Base-by-base conservation (phyloP, 345 rosid genomes). In the Syzygium grande region DNA sequence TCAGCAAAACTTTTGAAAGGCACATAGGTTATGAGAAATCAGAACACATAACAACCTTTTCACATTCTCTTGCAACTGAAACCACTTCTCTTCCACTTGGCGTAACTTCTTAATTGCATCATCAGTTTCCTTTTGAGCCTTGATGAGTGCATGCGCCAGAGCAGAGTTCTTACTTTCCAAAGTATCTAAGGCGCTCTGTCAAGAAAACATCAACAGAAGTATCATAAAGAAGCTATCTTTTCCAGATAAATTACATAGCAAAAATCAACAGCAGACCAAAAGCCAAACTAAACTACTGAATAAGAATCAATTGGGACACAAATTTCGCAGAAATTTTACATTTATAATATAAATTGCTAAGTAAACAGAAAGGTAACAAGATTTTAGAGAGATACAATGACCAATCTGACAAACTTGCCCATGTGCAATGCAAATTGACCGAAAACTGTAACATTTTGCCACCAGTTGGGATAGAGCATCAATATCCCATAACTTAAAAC, bases 41-140 rank as follows among this genome's bases (percentile, higher is more conserved):
- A 46, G 56, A 80, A 84, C 84, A 11, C 86, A 87, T 53, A 41
- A 63, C 38, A 88, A 97, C 99, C 99, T 94, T 86, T 91, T 91
- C 87, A 95, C 92, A 91, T 89, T 95, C 88, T 91, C 94, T 89
- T 94, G 98, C 88, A 97, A 92, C 89, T 92, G 93, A 90, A 92
- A 91, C 91, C 96, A 94, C 90, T 90, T 95, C 87, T 89, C 91
- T 88, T 97, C 98, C 89, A 94, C 90, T 90, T 93, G 96, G 88
- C 84, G 91, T 84, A 95, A 92, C 92, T 94, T 97, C 85, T 91
- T 88, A 77, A 91, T 88, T 51, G 94, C 91, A 90, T 91, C 93
- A 90, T 38, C 88, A 87, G 90, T 91, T 85, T 92, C 90, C 86
- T 89, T 95, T 85, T 92, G 94, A 87, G 97, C 96, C 88, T 91